A percentile compares a stretch with the other conserved stretches of the same genome.
Conservation (phyloP, 176 grass and related monocot species). For the Hyparrhenia diplandra region DNA sequence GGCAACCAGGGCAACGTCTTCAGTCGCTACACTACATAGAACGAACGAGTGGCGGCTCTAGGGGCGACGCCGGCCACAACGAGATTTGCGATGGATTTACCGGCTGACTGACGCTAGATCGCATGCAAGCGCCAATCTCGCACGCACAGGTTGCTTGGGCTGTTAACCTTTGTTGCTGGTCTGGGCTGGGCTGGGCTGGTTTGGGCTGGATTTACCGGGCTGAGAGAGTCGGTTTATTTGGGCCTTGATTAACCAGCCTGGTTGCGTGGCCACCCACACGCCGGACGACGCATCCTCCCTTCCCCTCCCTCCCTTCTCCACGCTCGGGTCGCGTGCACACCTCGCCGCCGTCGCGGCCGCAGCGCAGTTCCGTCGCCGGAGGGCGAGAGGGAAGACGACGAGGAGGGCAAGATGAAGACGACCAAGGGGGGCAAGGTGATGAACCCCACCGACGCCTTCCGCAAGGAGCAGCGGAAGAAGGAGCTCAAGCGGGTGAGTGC, state of each 20-base stretch:
- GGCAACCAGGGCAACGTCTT: too few relatives aligned
- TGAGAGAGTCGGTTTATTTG: neutral
- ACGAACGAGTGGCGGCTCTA: too few relatives aligned
- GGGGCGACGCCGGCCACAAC: too few relatives aligned
- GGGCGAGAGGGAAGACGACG: neutral
- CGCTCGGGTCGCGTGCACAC: neutral
- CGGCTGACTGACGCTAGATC: too few relatives aligned
- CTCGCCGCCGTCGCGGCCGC: slow-evolving; percentile 1
- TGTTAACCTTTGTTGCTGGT: neutral
- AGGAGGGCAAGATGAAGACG: slow-evolving; percentile 76
- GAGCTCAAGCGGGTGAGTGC: slow-evolving; percentile 88
- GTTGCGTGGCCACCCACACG: neutral
- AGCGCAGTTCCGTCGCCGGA: neutral
- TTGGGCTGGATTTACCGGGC: neutral
- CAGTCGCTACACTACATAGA: too few relatives aligned
- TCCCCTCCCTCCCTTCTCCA: too few relatives aligned
- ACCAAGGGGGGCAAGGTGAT: slow-evolving; percentile 97
- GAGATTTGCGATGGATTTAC: too few relatives aligned
- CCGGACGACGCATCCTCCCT: neutral
- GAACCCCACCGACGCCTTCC: slow-evolving; percentile 95
- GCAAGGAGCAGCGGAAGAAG: slow-evolving; percentile 94
- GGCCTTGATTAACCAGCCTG: neutral
- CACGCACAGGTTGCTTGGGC: neutral
- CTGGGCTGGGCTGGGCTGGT: too few relatives aligned
- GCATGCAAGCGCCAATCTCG: too few relatives aligned